Conservation (phyloP, 2,329 filamentous ascomycete species). For the Fulvia fulva region DNA sequence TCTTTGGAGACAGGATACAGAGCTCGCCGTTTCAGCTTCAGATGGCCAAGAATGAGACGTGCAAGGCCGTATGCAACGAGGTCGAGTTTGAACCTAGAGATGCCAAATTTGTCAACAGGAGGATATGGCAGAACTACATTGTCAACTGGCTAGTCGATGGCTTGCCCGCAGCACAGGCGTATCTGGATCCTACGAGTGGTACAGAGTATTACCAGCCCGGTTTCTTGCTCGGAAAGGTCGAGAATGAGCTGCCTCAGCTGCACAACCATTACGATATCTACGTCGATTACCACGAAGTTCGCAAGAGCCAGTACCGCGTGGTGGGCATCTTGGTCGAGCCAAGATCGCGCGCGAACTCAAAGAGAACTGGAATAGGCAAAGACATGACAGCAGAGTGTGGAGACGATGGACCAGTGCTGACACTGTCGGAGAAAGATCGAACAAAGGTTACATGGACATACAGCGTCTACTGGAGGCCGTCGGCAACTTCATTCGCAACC, state of each 20-base stretch:
- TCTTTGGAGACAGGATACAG: slow-evolving; percentile 95
- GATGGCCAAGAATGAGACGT: slow-evolving; percentile 84
- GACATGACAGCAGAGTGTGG: slow-evolving; percentile 57
- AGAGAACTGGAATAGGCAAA: slow-evolving; percentile 49
- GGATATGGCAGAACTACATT: slow-evolving; percentile 82
- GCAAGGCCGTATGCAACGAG: slow-evolving; percentile 71
- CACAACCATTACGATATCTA: slow-evolving; percentile 96
- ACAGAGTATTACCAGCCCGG: slow-evolving; percentile 86
- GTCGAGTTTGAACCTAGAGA: slow-evolving; percentile 62
- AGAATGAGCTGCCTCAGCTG: slow-evolving; percentile 57
- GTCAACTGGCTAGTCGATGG: slow-evolving; percentile 96
- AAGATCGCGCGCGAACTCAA: slow-evolving; percentile 61
- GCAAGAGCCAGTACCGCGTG: slow-evolving; percentile 70
- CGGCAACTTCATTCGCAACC: slow-evolving; percentile 85
- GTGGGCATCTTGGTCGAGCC: slow-evolving; percentile 90
- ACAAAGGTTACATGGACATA: slow-evolving; percentile 83
- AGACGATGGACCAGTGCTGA: slow-evolving; percentile 53
- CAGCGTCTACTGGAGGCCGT: slow-evolving; percentile 83
- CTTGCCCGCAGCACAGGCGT: slow-evolving; percentile 80
- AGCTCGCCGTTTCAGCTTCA: slow-evolving; percentile 89
- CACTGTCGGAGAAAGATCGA: slow-evolving; percentile 57
- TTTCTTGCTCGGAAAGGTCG: slow-evolving; percentile 65
- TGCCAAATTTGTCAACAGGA: slow-evolving; percentile 74
- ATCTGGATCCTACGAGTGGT: slow-evolving; percentile 69
- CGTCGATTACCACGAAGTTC: slow-evolving; percentile 85